Evolutionary conservation across 140 eudicot species (phyloP), one percentile per base, ranked within the genome.

Genomic region (Stevia rebaudiana): DNA sequence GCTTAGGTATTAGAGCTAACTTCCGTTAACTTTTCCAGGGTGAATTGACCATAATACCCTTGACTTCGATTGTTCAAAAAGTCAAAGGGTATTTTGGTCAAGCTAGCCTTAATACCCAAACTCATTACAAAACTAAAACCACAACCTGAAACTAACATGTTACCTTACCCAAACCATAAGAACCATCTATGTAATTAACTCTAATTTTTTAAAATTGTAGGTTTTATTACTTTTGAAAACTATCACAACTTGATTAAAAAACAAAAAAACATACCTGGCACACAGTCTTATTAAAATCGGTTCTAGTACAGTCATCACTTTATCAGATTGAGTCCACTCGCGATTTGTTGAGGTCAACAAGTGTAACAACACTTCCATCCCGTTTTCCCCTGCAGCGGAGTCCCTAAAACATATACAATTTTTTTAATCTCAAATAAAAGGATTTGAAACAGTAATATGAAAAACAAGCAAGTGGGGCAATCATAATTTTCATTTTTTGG

Each of bases 241-340:
- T 17, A 19, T 47, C 16, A 65, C 7, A 6, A 47, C 33, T 37
- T 15, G 1, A 48, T 22, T 0, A 24, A 57, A 31, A 48, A 16
- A 55, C 31, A 41, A 46, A 18, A 55, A 22, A 24, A 74, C 3
- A 6, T 79, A 92, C 98, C 96, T 79, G 68, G 95, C 87, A 68
- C 98, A 88, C 0, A 91, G 91, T 74, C 96, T 84, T 74, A 88
- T 61, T 23, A 92, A 42, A 70, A 83, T 87, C 28, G 82, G 77
- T 73, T 70, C 63, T 69, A 92, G 46, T 30, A 22, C 76, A 17
- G 82, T 49, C 31, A 65, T 25, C 65, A 87, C 42, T 42, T 49
- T 63, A 41, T 77, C 84, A 72, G 89, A 92, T 55, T 55, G 71
- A 70, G 81, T 52, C 98, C 96, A 92, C 64, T 88, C 86, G 10